Evolutionary conservation across 2,329 filamentous ascomycete genomes (phyloP), one percentile per base, ranked within the genome.

Genomic region (Botryosphaeria dothidea): DNA sequence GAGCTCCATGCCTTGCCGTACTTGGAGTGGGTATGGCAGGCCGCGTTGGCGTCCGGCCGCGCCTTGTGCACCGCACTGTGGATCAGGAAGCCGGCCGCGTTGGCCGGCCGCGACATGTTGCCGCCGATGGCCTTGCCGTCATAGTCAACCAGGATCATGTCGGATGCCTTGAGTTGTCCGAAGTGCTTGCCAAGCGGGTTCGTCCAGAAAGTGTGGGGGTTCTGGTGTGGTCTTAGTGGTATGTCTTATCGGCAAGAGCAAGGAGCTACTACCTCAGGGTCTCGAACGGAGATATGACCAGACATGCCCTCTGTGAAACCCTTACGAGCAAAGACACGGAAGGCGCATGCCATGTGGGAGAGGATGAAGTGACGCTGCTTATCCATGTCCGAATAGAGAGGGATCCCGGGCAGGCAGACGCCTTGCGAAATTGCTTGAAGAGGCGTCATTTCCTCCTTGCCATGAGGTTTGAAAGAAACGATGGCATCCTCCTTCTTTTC

Each of bases 51-150:
- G 72, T 90, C 84, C 3, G 85, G 84, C 34, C 89, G 80, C 4
- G 87, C 87, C 76, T 87, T 88, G 78, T 90, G 86, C 11, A 92
- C 80, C 25, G 88, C 88, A 6, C 83, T 84, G 77, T 92, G 90
- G 69, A 92, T 92, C 67, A 87, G 78, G 72, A 89, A 91, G 5
- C 89, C 90, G 0, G 89, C 88, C 3, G 85, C 84, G 73, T 92
- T 92, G 52, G 84, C 84, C 1, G 89, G 85, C 34, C 84, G 80
- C 15, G 76, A 82, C 65, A 79, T 81, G 70, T 89, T 89, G 1
- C 88, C 89, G 17, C 86, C 88, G 4, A 90, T 83, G 9, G 88
- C 82, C 17, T 84, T 83, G n/a, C 89, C 89, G 11, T 83, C 75
- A 62, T 86, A 81, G 67, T 91, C 85, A 2, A 91, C 82, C 48